Conservation (phyloP, 129 eudicot species). For the Escallonia herrerae region DNA sequence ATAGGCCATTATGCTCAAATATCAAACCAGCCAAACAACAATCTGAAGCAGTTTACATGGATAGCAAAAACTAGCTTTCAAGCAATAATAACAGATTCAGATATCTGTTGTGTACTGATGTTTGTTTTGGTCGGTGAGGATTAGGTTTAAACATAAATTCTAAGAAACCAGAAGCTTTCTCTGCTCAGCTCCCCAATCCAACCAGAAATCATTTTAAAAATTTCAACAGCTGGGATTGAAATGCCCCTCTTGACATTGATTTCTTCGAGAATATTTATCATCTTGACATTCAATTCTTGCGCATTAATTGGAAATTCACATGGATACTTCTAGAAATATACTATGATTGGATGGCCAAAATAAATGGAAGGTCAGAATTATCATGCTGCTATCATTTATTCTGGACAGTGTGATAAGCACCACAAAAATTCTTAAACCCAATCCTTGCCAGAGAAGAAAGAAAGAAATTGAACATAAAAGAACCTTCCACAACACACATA, state of each 20-base stretch:
- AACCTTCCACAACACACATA: too few relatives aligned
- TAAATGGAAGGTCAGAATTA: not conserved
- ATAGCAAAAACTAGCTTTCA: too few relatives aligned
- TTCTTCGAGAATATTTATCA: not conserved
- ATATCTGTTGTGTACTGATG: too few relatives aligned
- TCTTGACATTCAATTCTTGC: not conserved
- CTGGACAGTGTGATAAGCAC: too few relatives aligned
- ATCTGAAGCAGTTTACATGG: too few relatives aligned
- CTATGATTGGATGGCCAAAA: not conserved
- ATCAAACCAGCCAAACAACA: too few relatives aligned
- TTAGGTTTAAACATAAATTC: not conserved
- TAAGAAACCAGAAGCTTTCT: not conserved
- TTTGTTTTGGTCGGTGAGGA: not conserved
- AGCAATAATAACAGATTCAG: too few relatives aligned
- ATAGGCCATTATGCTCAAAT: too few relatives aligned
- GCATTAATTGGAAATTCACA: not conserved
- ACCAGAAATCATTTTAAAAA: not conserved
- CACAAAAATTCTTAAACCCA: too few relatives aligned
- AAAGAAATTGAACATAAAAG: too few relatives aligned
- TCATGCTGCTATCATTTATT: too few relatives aligned
- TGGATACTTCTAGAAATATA: not conserved
- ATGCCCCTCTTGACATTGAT: not conserved
- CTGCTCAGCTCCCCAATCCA: not conserved
- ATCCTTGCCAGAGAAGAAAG: too few relatives aligned
- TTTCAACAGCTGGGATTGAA: not conserved